Evolutionary conservation across 202 grass and related monocot genomes (phyloP), one percentile per base, ranked within the genome.

Genomic region (Zoysia matrella): DNA sequence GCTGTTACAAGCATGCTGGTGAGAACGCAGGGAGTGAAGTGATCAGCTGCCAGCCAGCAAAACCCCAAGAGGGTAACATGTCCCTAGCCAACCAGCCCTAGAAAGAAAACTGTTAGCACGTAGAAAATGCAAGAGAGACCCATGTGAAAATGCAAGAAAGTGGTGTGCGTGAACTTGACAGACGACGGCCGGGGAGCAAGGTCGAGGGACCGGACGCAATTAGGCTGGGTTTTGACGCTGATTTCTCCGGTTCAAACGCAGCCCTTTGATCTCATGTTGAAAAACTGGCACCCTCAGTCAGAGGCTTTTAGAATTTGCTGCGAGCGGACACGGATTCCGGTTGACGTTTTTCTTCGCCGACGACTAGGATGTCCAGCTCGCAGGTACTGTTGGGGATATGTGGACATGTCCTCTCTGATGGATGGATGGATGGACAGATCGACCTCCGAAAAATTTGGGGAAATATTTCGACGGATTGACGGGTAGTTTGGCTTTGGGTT

Each of bases 311-410:
- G 60, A 80, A 80, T 47, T 56, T 83, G 78, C 11, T 65, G 56
- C 76, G 53, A 74, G 58, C 22, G 60, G 71, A 81, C 74, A 81
- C 69, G 72, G 68, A 82, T 54, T 22, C 46, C 13, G 46, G 16
- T 83, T 94, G 86, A 88, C 92, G 80, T 69, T 74, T 84, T 47
- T 61, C 56, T 15, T 36, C 30, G 30, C 30, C 70, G 55, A 30
- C 60, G 64, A 50, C 48, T 55, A 50, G 44, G 52, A 73, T 50
- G 55, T 57, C 3, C 75, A 84, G 69, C 36, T 8, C 67, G 4
- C 30, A 36, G 30, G 30, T 36, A 36, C 30, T 7, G 22, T 39
- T 13, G 62, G 51, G 8, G 57, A 68, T 36, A 36, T 36, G 30
- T 50, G 48, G 44, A 14, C 65, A 52, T 80, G 69, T 68, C 46